Evolutionary conservation across 805 yeast species (phyloP).

Genomic region (Sugiyamaella mastotermitis): DNA sequence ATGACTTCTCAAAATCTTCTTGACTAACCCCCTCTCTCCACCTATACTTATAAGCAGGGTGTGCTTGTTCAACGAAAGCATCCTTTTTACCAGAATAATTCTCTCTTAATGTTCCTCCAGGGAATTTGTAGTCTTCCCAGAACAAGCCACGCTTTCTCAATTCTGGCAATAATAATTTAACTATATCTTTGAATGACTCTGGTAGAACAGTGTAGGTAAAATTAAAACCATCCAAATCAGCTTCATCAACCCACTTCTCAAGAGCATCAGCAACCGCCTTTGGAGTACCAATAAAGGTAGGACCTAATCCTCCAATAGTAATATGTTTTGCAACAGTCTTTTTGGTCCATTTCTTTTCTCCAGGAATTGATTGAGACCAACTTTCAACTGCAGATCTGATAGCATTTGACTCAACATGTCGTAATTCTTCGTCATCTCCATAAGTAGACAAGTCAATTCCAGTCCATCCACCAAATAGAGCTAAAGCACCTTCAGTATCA

Average conservation of each 20-base stretch:
- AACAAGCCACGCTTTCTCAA: constrained; percentile 32
- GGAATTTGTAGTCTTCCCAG: constrained; percentile 34
- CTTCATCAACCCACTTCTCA: constrained; percentile 34
- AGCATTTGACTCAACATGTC: constrained; percentile 33
- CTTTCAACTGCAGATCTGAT: constrained; percentile 26
- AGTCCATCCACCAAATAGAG: constrained; percentile 37
- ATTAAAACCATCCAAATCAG: constrained; percentile 40
- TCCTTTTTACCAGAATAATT: constrained; percentile 31
- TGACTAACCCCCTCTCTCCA: constrained; percentile 9
- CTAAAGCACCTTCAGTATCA: constrained; percentile 38
- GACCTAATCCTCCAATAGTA: constrained; percentile 28
- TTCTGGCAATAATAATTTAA: constrained; percentile 34
- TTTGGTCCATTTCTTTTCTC: constrained; percentile 20
- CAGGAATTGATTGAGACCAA: constrained; percentile 10
- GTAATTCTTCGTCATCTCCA: constrained; percentile 29
- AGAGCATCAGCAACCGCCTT: constrained; percentile 36
- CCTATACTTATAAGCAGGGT: constrained; percentile 20
- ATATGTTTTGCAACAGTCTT: constrained; percentile 28
- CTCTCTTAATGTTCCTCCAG: constrained; percentile 36
- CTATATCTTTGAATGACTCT: constrained; percentile 34
- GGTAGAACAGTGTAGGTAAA: constrained; percentile 34
- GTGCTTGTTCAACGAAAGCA: constrained; percentile 17
- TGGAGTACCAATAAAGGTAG: constrained; percentile 32
- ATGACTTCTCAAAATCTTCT: too few relatives aligned
- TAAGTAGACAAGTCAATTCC: constrained; percentile 37